Evolutionary conservation across 805 yeast genomes (phyloP), one percentile per base, ranked within the genome.

Genomic region (Barnettozyma wickerhamii): DNA sequence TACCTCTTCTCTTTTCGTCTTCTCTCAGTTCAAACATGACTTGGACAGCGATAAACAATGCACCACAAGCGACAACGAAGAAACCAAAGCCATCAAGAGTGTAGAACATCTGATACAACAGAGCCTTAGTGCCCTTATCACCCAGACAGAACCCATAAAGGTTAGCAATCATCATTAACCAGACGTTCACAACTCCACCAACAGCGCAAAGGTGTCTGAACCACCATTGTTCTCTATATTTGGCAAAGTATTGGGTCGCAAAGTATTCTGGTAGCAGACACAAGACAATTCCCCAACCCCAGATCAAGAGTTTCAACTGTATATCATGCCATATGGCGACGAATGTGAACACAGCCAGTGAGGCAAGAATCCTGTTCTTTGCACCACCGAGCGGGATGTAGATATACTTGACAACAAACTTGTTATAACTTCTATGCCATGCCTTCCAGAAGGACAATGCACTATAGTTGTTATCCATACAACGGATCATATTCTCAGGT

Each of bases 251-350:
- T 18, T 53, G 49, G 0, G 87, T 75, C 13, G 85, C 82, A 10
- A 76, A 56, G 38, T 88, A 74, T 59, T 93, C 99, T 0, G 99
- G 99, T 5, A 90, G 52, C 33, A 93, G 72, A 58, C 91, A 91
- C 17, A 91, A 50, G 5, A 93, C 97, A 39, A 91, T 72, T 20
- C 87, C 64, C 96, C 97, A 90, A 10, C 99, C 98, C 99, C 99
- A 93, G 41, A 91, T 65, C 36, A 93, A 66, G 38, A 93, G 66
- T 47, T 79, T 81, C 55, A 93, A 72, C 63, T 93, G 90, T 49
- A 93, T 90, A 58, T 93, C 99, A 65, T 93, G 99, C 99, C 99
- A 93, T 23, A 93, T 68, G 3, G 99, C 98, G 18, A 93, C 99
- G 64, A 93, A 93, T 13, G 95, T 78, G 59, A 93, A 93, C 13